Percentiles rank a stretch among this genome's conserved stretches.
phyloP scores from a whole-genome alignment of 225 moss, liverwort and hornwort species.

The Rhytidiadelphus loreus region DNA sequence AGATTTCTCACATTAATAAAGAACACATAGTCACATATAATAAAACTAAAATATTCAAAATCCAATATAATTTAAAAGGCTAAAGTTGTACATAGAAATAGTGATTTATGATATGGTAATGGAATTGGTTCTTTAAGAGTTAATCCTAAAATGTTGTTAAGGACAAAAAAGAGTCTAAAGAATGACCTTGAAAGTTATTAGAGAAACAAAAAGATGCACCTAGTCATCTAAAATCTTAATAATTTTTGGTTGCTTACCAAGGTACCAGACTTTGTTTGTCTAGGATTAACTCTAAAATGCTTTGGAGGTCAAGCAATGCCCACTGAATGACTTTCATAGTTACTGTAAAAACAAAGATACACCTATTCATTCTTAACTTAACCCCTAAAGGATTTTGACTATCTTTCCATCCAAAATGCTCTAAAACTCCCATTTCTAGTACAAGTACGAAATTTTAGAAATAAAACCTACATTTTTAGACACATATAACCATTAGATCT shows the following conservation, averaged over 20 bases:
- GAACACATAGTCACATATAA: background rate
- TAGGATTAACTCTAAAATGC: background rate
- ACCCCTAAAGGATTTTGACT: no score
- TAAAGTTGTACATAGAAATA: background rate
- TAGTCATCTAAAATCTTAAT: background rate
- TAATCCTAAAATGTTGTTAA: background rate
- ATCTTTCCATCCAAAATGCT: no score
- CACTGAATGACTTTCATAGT: background rate
- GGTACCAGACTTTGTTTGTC: accelerated
- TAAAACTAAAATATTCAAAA: background rate
- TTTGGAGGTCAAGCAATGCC: accelerated
- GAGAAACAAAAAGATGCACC: background rate
- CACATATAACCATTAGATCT: no score
- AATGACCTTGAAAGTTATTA: background rate
- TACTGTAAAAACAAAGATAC: accelerated
- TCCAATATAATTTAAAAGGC: background rate
- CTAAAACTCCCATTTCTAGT: no score
- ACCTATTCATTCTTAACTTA: no score
- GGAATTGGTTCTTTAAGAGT: background rate
- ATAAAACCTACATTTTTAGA: no score
- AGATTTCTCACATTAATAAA: no score
- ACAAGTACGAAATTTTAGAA: no score
- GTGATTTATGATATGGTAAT: background rate
- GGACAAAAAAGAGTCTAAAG: background rate
- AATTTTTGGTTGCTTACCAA: background rate